Evolutionary conservation across 2,329 filamentous ascomycete species (phyloP).

Genomic region (Cercospora sp.): DNA sequence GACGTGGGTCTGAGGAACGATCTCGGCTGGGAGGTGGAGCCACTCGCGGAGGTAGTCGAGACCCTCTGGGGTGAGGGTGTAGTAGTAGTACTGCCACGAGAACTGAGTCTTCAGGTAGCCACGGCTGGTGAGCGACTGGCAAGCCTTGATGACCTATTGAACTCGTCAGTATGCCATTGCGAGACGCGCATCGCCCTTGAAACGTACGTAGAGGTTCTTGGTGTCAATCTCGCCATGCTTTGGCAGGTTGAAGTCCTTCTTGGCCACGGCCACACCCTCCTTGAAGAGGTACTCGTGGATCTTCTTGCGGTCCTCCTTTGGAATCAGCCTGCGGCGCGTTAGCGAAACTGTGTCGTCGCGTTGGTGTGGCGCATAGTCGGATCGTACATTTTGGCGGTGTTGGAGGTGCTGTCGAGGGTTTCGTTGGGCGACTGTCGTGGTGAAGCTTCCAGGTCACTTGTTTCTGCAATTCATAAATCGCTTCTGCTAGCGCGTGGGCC

Average conservation of each 20-base stretch:
- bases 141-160: slow-evolving; percentile 83
- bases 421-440: slow-evolving; percentile 14
- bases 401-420: slow-evolving; percentile 21
- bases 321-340: slow-evolving; percentile 74
- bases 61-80: slow-evolving; percentile 96
- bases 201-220: slow-evolving; percentile 88
- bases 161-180: slow-evolving; percentile 10
- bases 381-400: slow-evolving; percentile 48
- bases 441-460: background rate
- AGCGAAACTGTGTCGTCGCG: background rate
- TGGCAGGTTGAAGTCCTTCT: slow-evolving; percentile 98
- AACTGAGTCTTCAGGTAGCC: slow-evolving; percentile 99
- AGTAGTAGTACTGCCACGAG: slow-evolving; percentile 99
- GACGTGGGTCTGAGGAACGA: slow-evolving; percentile 99
- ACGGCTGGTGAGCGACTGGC: slow-evolving; percentile 96
- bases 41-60: slow-evolving; percentile 99
- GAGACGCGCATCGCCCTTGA: background rate
- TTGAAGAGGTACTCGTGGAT: slow-evolving; percentile 99
- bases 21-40: slow-evolving; percentile 99
- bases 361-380: background rate
- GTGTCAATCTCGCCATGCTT: slow-evolving; percentile 98
- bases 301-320: slow-evolving; percentile 99
- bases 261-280: slow-evolving; percentile 85
- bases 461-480: slow-evolving; percentile 12
- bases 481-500: slow-evolving; percentile 11